Percentiles rank a stretch among this genome's conserved stretches.
These are phyloP conservation scores for Leptographium lundbergii DNA, from an alignment of 2,329 filamentous ascomycete genomes.

Conservation along the genomic window DNA sequence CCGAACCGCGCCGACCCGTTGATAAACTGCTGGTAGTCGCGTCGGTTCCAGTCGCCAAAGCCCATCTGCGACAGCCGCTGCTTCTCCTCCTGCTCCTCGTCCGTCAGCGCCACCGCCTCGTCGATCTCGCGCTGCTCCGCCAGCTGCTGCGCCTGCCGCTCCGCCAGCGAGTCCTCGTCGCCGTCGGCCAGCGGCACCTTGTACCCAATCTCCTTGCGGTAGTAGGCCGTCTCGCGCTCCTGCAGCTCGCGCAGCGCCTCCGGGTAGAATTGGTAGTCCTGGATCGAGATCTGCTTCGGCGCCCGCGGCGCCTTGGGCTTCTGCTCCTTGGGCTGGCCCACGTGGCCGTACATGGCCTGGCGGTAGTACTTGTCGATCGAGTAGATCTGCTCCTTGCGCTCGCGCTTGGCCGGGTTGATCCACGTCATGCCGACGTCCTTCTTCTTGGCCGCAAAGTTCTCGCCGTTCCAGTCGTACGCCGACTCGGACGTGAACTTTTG, in stretches of 20 bases:
- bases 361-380: constrained; percentile 99
- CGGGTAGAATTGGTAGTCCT: constrained; percentile 97
- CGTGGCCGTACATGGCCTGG: constrained; percentile 66
- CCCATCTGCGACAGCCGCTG: constrained; percentile 68
- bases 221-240: constrained; percentile 90
- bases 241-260: constrained; percentile 73
- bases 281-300: constrained; percentile 80
- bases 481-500: constrained; percentile 97
- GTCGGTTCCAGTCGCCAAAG: constrained; percentile 89
- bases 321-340: constrained; percentile 64
- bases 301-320: constrained; percentile 94
- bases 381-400: constrained; percentile 95
- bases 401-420: constrained; percentile 98
- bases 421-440: constrained; percentile 82
- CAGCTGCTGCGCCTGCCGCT: constrained; percentile 77
- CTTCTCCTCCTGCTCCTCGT: constrained; percentile 83
- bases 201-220: constrained; percentile 91
- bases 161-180: constrained; percentile 67
- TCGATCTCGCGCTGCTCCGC: constrained; percentile 89
- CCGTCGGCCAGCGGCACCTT: constrained; percentile 86
- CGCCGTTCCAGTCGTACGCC: constrained; percentile 97
- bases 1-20: constrained; percentile 92
- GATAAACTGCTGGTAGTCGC: constrained; percentile 97
- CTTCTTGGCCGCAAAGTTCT: constrained; percentile 85
- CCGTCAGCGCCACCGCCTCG: constrained; percentile 73